These are phyloP conservation scores for Rhododendron ovatum DNA, from an alignment of 148 eudicot species.

Conservation along the genomic window DNA sequence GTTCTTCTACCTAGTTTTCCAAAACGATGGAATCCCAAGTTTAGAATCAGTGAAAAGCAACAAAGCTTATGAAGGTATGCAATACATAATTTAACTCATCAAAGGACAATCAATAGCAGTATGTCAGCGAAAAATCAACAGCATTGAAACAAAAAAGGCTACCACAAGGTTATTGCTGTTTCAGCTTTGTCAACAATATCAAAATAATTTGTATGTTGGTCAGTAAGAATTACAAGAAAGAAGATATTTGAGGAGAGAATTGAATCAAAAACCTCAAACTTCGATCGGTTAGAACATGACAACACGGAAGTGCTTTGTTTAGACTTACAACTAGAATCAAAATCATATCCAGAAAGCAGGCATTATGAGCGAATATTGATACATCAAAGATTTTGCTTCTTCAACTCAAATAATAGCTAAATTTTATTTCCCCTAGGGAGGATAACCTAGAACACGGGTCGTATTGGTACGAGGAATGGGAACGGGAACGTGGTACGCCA, in stretches of 20 bases:
- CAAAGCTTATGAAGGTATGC: background rate
- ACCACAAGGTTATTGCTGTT: background rate
- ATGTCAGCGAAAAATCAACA: background rate
- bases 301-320: background rate
- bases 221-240: background rate
- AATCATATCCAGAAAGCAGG: background rate
- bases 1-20: conserved; percentile 73
- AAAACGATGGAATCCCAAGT: conserved; percentile 7
- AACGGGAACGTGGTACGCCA: too few species aligned
- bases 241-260: background rate
- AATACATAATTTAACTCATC: background rate
- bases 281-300: background rate
- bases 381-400: background rate
- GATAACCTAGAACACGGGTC: too few species aligned
- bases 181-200: background rate
- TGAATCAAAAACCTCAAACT: background rate
- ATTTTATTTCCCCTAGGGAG: background rate
- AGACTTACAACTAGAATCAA: background rate
- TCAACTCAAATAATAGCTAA: background rate
- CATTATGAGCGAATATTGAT: background rate
- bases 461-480: too few species aligned
- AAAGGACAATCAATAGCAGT: background rate
- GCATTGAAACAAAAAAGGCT: background rate
- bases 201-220: background rate
- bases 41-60: conserved; percentile 9